Percentiles rank a stretch among this genome's conserved stretches.
These are phyloP conservation scores for Solanum medicagineum DNA, from an alignment of 257 asterid genomes.

Conservation along the genomic window DNA sequence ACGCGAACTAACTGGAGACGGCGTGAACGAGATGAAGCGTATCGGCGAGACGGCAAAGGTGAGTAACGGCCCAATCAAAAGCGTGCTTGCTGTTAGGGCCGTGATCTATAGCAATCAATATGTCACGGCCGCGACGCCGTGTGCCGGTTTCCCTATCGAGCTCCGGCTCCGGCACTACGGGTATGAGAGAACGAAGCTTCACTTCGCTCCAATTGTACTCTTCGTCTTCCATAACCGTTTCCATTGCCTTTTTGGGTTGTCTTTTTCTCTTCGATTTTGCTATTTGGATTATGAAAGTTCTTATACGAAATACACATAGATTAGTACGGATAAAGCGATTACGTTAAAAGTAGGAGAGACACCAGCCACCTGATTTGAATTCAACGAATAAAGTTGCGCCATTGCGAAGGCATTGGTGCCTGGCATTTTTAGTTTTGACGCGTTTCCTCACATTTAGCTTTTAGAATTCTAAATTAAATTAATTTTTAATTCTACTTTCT, in stretches of 20 bases:
- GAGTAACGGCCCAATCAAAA: constrained; percentile 83
- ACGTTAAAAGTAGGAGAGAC: not conserved
- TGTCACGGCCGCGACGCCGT: constrained; percentile 83
- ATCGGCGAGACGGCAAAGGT: constrained; percentile 84
- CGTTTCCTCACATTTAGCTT: not conserved
- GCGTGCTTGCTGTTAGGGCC: constrained; percentile 93
- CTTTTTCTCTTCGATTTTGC: not conserved
- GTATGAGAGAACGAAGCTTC: constrained; percentile 41
- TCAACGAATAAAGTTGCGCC: not conserved
- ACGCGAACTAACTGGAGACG: constrained; percentile 37
- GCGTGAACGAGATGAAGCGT: constrained; percentile 73
- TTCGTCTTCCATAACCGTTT: constrained; percentile 59
- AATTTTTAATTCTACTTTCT: no score
- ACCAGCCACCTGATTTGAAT: not conserved
- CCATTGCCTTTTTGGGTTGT: constrained; percentile 19
- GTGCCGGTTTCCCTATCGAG: constrained; percentile 71
- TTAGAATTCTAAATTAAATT: no score
- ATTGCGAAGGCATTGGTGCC: not conserved
- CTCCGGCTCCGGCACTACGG: constrained; percentile 48
- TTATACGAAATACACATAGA: not conserved
- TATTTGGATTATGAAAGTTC: not conserved
- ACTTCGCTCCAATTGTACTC: constrained; percentile 85
- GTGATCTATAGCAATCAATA: constrained; percentile 75
- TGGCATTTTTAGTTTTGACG: not conserved
- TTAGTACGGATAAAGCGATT: not conserved